phyloP scores from a whole-genome alignment of 441 rosid species.

The Euphorbia schlechtendalii region DNA sequence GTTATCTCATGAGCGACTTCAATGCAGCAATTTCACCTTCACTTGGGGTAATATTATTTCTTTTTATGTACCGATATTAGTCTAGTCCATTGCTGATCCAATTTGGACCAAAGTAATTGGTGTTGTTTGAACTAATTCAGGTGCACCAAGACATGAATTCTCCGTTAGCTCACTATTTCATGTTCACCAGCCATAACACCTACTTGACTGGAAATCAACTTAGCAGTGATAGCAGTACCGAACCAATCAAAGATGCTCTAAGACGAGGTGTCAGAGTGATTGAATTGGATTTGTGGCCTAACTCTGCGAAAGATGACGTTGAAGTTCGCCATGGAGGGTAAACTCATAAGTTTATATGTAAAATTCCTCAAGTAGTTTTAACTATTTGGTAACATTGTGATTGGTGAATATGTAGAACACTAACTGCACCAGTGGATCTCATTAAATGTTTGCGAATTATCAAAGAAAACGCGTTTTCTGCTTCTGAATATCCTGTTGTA shows the following conservation, averaged over 20 bases:
- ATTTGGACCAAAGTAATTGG: too few species aligned
- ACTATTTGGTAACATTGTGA: neutral
- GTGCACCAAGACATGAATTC: constrained; percentile 65
- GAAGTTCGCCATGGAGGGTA: constrained; percentile 81
- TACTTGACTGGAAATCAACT: constrained; percentile 81
- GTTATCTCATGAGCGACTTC: constrained; percentile 58
- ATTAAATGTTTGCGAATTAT: constrained; percentile 50
- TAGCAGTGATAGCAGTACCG: constrained; percentile 53
- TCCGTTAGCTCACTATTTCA: constrained; percentile 70
- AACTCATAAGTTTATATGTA: neutral
- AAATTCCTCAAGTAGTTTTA: neutral
- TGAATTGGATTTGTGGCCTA: constrained; percentile 83
- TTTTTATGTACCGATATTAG: neutral
- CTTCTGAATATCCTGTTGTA: constrained; percentile 70
- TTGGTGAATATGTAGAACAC: constrained; percentile 33
- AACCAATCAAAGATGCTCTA: constrained; percentile 54
- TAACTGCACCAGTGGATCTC: constrained; percentile 57
- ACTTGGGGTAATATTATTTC: constrained; percentile 23
- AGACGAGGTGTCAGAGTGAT: constrained; percentile 60
- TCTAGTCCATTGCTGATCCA: too few species aligned
- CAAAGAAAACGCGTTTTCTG: constrained; percentile 55
- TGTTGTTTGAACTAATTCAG: constrained; percentile 25
- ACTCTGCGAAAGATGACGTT: constrained; percentile 33
- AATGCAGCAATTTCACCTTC: constrained; percentile 40
- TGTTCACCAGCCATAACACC: constrained; percentile 85